Base-by-base conservation (phyloP, 2,329 filamentous ascomycete species). In the Fusarium subtropicale region DNA sequence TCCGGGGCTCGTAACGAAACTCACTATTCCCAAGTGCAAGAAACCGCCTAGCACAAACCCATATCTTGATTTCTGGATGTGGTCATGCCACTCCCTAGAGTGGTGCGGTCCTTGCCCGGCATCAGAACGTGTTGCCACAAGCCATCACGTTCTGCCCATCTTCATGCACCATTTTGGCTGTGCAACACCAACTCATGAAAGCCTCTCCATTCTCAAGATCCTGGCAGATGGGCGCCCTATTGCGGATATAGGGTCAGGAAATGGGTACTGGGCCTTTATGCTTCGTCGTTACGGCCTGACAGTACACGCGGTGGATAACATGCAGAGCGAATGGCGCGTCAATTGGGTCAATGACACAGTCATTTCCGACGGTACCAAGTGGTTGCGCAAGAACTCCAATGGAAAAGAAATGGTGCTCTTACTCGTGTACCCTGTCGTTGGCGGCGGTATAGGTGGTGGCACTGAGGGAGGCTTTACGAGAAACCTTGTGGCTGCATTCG, bases 121-220 rank as follows among this genome's bases (percentile, higher is more conserved):
- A 36, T 86, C 89, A 5, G 82, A 81, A 18, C 79, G 82, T 28
- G 84, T 86, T 6, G 83, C 82, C 54, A 85, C 83, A 62, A 86
- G 85, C 51, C 91, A 94, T 78, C 90, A 91, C 71, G 82, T 92
- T 9, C 83, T 93, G 11, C 91, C 91, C 3, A 82, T 93, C 20
- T 83, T 93, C 57, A 93, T 93, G 84, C 91, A 93, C 79, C 91
- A 94, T 78, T 93, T 93, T 77, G 91, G 91, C 52, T 94, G 91
- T 79, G 86, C 87, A 2, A 88, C 88, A 22, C 91, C 91, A 1
- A 87, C 86, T 12, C 90, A 91, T 76, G 90, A 92, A 71, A 83
- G 86, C 3, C 80, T 94, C 15, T 81, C 85, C 65, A 81, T 91
- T 24, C 83, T 93, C 33, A 84, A 84, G 36, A 81, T 85, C 48